Base-by-base conservation (phyloP, 1,284 basidiomycete species). In the Lentinula novae-zelandiae region DNA sequence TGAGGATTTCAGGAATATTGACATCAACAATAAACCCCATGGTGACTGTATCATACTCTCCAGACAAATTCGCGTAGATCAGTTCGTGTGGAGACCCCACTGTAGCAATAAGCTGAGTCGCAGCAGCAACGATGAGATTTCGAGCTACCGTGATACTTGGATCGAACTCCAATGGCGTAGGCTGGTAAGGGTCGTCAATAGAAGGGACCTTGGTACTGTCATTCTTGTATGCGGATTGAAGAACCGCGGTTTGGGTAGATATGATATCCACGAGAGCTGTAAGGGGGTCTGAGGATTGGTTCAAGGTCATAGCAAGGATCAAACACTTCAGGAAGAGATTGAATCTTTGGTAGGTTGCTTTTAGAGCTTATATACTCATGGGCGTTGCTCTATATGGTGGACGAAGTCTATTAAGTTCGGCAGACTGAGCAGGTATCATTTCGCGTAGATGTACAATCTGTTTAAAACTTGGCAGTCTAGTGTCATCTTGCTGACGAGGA, bases 101-200 rank as follows among this genome's bases (percentile, higher is more conserved):
- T 9, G 63, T 57, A 2, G 67, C 67, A 13, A 69, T 64, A 20
- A 70, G 53, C 34, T 70, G 69, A 2, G 67, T 62, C 4, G 69
- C 64, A 39, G 68, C 67, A 3, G 62, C 60, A 2, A 66, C 44
- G 20, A 69, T 63, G 9, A 69, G 50, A 10, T 53, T 34, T 13
- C 53, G 44, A 22, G 44, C 44, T 61, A 8, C 53, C 58, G 33
- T 64, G 49, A 8, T 65, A 42, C 2, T 54, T 54, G 63, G 55
- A 59, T 68, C 65, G 33, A 58, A 57, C 38, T 69, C 68, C 20
- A 67, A 61, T n/a, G 63, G 57, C 3, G 63, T 60, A 22, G 69
- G 67, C 8, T 38, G 5, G 63, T 67, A 69, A 1, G 69, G 66
- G 2, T 69, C 67, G 36, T 72, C 67, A 42, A 73, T 69, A 0